A percentile compares a stretch with the other conserved stretches of the same genome.
Conservation (phyloP, 192 early-diverging fungal genomes). For the Mortierella alpina region DNA sequence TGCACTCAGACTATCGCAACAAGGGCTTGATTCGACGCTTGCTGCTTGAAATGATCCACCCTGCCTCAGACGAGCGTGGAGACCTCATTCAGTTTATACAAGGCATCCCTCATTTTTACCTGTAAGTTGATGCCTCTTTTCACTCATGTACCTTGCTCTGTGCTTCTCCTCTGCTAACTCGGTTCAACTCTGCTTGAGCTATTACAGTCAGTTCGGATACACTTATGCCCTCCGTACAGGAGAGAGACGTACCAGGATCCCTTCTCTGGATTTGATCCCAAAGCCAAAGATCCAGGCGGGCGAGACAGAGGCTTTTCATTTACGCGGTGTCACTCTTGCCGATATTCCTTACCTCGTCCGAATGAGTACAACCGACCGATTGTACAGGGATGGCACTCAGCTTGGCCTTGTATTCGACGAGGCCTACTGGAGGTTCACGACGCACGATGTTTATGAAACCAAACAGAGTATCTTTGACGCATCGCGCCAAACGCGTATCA, state of each 20-base stretch:
- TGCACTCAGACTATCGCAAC: conserved; percentile 5
- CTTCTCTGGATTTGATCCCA: no score
- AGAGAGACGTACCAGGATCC: neutral
- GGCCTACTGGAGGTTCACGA: conserved; percentile 6
- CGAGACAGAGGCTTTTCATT: neutral
- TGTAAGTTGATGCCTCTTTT: no score
- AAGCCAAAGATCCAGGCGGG: neutral
- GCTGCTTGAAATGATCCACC: conserved; percentile 9
- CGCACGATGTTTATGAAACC: neutral
- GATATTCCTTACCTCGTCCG: conserved; percentile 16
- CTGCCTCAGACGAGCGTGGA: conserved; percentile 10
- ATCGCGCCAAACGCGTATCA: neutral
- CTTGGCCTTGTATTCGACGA: conserved; percentile 5
- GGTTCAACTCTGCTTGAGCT: no score
- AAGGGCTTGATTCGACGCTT: conserved; percentile 18
- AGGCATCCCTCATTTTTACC: conserved; percentile 29
- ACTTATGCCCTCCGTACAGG: no score
- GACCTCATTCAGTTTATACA: conserved; percentile 13
- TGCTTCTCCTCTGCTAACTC: no score
- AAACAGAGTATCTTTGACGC: neutral
- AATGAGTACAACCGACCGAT: conserved; percentile 1
- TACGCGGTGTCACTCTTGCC: conserved; percentile 1
- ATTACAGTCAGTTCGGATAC: no score
- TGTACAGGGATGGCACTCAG: neutral
- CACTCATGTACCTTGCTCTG: no score